These are phyloP conservation scores for Septoria petroselini DNA, from an alignment of 2,329 filamentous ascomycete species.

Conservation along the genomic window DNA sequence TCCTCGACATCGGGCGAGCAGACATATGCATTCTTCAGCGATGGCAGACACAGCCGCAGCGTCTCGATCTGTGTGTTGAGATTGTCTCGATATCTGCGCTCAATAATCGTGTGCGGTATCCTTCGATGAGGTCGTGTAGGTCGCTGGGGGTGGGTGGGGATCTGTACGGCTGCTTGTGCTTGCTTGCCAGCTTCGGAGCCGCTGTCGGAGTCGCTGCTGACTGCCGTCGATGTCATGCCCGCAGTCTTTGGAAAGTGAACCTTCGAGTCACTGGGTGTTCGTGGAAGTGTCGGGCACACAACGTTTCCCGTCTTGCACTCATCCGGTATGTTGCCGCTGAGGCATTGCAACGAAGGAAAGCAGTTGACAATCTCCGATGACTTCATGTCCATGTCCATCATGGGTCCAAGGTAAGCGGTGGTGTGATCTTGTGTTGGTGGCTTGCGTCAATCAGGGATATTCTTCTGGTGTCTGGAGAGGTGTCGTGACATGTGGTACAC, in stretches of 20 bases:
- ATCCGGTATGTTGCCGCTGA: constrained; percentile 23
- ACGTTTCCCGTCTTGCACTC: constrained; percentile 25
- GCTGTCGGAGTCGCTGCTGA: constrained; percentile 23
- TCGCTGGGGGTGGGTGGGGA: constrained; percentile 9
- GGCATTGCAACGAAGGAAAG: constrained; percentile 25
- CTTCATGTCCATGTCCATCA: constrained; percentile 15
- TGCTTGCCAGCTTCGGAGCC: constrained; percentile 17
- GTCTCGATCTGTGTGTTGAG: constrained; percentile 48
- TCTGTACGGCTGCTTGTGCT: neutral
- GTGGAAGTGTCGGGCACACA: constrained; percentile 23
- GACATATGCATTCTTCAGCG: constrained; percentile 41
- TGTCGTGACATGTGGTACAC: constrained; percentile 17
- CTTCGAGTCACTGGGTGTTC: constrained; percentile 9
- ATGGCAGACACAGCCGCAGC: constrained; percentile 40
- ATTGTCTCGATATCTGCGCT: constrained; percentile 48
- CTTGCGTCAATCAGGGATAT: neutral
- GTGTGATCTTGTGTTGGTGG: neutral
- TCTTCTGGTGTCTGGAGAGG: neutral
- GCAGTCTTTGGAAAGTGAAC: constrained; percentile 18
- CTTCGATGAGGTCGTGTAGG: constrained; percentile 25
- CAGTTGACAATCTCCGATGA: constrained; percentile 23
- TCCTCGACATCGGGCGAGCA: constrained; percentile 45
- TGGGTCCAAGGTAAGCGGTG: neutral
- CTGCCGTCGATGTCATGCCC: constrained; percentile 17
- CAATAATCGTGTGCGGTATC: constrained; percentile 46